Base-by-base conservation (phyloP, 805 yeast genomes). In the Teunomyces lycoperdinae region DNA sequence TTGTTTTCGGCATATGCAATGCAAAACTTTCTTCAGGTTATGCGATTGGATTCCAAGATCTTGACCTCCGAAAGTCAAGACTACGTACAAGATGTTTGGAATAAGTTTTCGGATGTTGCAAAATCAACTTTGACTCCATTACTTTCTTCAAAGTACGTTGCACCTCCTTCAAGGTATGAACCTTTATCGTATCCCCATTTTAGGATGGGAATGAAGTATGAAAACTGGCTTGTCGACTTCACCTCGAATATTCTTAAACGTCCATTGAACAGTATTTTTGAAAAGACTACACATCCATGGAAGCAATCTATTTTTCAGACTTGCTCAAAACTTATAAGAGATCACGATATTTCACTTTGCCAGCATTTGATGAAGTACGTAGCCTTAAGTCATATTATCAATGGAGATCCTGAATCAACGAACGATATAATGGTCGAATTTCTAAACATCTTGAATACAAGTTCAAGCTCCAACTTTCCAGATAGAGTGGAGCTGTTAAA, bases 1-100 rank as follows among this genome's bases (percentile, higher is more conserved):
- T 74, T 87, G 49, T 87, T 85, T 59, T 75, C 90, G 31, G 96
- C 97, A 0, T 86, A 80, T 63, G 86, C 92, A 0, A 88, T 94
- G 80, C 99, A 94, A 62, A 94, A 89, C 52, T 83, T 85, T 43
- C 67, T 94, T 44, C 82, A 82, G 53, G 76, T 81, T 11, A 74
- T 89, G 60, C 83, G 79, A 2, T 64, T 83, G 17, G 70, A 66
- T 39, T 54, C 54, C 2, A 51, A 53, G 13, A 58, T 66, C 1
- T 47, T 62, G 9, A 52, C 50, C 16, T 49, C 59, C 1, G 39
- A 47, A 11, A 51, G 57, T 26, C 58, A 60, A 40, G 62, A 60
- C 11, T 35, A 56, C 13, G 26, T 40, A 24, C 35, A 41, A 26
- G 58, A 51, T 14, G 68, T 83, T 1, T 87, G 96, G 95, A 67